Evolutionary conservation across 208 protist species (phyloP), one percentile per base, ranked within the genome.

Genomic region (Acanthamoeba healyi): DNA sequence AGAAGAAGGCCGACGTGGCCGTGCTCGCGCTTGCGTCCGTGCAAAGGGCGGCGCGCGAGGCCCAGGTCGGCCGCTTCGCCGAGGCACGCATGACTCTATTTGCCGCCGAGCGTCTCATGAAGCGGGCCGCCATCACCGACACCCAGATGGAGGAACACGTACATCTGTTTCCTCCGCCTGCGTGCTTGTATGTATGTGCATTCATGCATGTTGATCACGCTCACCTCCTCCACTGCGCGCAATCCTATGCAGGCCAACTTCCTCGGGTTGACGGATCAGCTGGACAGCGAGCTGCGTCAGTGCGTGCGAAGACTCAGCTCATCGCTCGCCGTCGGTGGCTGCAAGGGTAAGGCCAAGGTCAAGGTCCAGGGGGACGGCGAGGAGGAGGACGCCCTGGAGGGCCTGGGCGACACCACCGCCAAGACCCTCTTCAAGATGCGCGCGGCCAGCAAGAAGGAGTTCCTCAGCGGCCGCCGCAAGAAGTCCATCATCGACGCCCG

Each of bases 361-460:
- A 86, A 86, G 77, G 77, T 44, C 44, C 15, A 22, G 34, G 70
- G 49, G 14, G 44, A 51, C 10, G 26, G 2, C 19, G 72, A n/a
- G 3, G 4, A 32, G 19, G 77, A 86, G 42, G 74, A 84, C 46
- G 77, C 77, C 12, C 44, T 86, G 42, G 46, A 86, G 44, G 84
- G 56, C 15, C 32, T 91, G 84, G 34, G 84, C 84, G 84, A 91
- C 58, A 91, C 84, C 15, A 91, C 84, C 2, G 84, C 84, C 58
- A 91, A 72, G 42, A 91, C 84, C 24, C 58, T 91, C 49, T 72
- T 91, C 49, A 91, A 91, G 84, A 91, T 91, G 84, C 49, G 58
- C 22, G 49, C 56, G 0, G 40, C 84, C 2, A 44, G 38, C 84
- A 91, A 91, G 56, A 91, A 91, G 12, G 58, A 72, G 84, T 91